Evolutionary conservation across 805 yeast species (phyloP).

Genomic region (Cyberlindnera mrakii): DNA sequence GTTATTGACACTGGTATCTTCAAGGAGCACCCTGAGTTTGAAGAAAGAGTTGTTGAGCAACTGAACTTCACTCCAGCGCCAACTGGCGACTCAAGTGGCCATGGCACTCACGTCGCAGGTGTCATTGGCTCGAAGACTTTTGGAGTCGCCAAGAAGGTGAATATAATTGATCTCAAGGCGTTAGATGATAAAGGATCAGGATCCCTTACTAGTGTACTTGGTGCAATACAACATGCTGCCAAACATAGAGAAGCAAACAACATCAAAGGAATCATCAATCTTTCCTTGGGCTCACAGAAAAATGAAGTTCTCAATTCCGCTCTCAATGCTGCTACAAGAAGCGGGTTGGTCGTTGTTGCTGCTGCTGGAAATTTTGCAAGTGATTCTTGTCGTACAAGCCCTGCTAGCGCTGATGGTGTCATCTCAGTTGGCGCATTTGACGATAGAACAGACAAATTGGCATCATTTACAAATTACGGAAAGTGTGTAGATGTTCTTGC

Average conservation of each 20-base stretch:
- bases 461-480: constrained; percentile 89
- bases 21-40: constrained; percentile 54
- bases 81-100: constrained; percentile 72
- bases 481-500: constrained; percentile 85
- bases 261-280: constrained; percentile 60
- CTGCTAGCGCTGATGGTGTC: constrained; percentile 69
- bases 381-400: constrained; percentile 81
- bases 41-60: constrained; percentile 54
- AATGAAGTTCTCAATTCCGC: constrained; percentile 69
- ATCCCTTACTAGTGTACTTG: constrained; percentile 54
- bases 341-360: constrained; percentile 66
- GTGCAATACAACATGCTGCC: constrained; percentile 64
- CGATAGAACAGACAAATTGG: constrained; percentile 62
- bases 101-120: constrained; percentile 94
- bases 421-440: constrained; percentile 88
- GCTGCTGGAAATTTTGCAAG: constrained; percentile 85
- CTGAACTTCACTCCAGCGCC: constrained; percentile 55
- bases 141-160: constrained; percentile 75
- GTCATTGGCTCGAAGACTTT: constrained; percentile 69
- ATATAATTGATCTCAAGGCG: constrained; percentile 69
- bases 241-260: constrained; percentile 39
- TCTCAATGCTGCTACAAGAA: constrained; percentile 62
- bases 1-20: constrained; percentile 82
- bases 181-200: constrained; percentile 68
- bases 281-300: constrained; percentile 73